Conservation (phyloP, 305 asterid species). For the Vinca major region DNA sequence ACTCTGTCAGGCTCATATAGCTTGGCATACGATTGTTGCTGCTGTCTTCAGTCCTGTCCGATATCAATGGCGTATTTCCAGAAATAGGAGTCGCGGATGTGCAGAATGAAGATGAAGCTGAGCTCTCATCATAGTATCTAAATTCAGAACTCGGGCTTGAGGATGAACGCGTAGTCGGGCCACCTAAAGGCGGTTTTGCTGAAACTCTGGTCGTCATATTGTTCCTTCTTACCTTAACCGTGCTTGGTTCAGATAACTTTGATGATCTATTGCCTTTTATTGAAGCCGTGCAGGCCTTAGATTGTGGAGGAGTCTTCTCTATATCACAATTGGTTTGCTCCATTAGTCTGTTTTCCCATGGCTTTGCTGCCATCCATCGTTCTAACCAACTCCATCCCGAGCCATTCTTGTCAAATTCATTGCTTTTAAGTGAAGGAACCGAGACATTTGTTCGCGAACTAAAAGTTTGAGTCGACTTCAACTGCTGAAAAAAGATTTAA, state of each 20-base stretch:
- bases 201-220: slow-evolving; percentile 59
- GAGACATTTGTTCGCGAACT: slow-evolving; percentile 34
- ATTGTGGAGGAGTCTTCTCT: slow-evolving; percentile 35
- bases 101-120: slow-evolving; percentile 77
- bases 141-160: slow-evolving; percentile 90
- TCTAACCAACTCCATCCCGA: slow-evolving; percentile 97
- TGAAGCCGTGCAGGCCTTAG: slow-evolving; percentile 22
- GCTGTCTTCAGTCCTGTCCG: slow-evolving; percentile 53
- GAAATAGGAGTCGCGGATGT: slow-evolving; percentile 51
- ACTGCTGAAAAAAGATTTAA: slow-evolving; percentile 33
- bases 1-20: slow-evolving; percentile 86
- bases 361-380: slow-evolving; percentile 97
- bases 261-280: slow-evolving; percentile 19
- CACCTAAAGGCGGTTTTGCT: slow-evolving; percentile 50
- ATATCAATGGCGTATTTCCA: slow-evolving; percentile 10
- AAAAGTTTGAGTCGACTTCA: slow-evolving; percentile 39
- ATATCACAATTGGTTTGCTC: slow-evolving; percentile 35
- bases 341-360: slow-evolving; percentile 87
- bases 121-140: slow-evolving; percentile 53
- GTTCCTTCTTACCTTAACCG: slow-evolving; percentile 55
- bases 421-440: slow-evolving; percentile 32
- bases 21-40: slow-evolving; percentile 38
- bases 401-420: slow-evolving; percentile 43
- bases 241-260: slow-evolving; percentile 37
- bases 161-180: slow-evolving; percentile 43